Conservation (phyloP, 192 early-diverging fungal genomes). For the Entomortierella beljakovae region DNA sequence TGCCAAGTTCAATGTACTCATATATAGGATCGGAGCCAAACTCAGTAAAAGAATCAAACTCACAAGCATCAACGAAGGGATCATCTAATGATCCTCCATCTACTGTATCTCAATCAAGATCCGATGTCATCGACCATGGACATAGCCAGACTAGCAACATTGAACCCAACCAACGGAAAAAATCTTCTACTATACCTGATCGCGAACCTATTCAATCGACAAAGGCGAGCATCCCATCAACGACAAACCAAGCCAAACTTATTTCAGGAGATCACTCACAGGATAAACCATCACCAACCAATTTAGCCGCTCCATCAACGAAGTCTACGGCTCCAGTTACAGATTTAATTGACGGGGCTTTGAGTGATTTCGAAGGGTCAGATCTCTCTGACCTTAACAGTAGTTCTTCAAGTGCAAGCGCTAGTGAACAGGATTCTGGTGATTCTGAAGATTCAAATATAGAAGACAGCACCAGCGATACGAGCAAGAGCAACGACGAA, state of each 20-base stretch:
- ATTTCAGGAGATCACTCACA: neutral
- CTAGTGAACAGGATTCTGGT: constrained; percentile 18
- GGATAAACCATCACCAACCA: neutral
- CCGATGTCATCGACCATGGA: neutral
- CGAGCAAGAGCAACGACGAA: constrained; percentile 13
- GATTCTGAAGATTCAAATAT: constrained; percentile 10
- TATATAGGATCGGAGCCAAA: constrained; percentile 19
- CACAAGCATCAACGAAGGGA: neutral
- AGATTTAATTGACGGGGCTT: constrained; percentile 27
- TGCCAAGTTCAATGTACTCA: constrained; percentile 35
- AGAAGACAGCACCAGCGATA: constrained; percentile 17
- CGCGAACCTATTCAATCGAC: neutral
- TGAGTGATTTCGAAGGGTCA: constrained; percentile 49
- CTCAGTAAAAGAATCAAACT: neutral
- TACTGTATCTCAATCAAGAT: neutral
- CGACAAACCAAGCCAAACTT: neutral
- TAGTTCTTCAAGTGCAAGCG: constrained; percentile 38
- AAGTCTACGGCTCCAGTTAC: neutral
- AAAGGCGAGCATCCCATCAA: neutral
- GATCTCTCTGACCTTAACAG: constrained; percentile 49
- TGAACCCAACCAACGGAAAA: neutral
- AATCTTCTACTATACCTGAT: constrained; percentile 11
- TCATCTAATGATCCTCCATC: neutral
- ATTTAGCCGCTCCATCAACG: neutral
- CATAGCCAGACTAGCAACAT: neutral